Evolutionary conservation across 495 filamentous ascomycete genomes (phyloP).

Genomic region (Penicillium subrubescens): DNA sequence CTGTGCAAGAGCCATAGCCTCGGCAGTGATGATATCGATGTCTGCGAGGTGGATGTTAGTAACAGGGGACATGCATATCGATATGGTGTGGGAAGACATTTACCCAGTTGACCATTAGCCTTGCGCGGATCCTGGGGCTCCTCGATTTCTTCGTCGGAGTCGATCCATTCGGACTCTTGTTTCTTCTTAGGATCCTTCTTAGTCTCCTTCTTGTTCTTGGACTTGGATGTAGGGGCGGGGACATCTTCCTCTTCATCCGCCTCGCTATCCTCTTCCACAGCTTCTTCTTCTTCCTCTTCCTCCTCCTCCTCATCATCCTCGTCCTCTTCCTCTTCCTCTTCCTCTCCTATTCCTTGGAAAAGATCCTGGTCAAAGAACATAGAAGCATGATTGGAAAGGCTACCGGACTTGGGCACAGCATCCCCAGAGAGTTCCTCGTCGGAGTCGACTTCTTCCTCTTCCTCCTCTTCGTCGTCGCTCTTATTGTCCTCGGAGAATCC

Average conservation of each 20-base stretch:
- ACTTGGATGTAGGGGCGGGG: constrained; percentile 13
- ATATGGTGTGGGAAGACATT: constrained; percentile 21
- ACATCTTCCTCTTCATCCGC: constrained; percentile 22
- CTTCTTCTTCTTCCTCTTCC: constrained; percentile 23
- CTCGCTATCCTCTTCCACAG: constrained; percentile 20
- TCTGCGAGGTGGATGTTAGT: constrained; percentile 55
- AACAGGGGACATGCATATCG: background rate
- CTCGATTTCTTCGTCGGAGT: constrained; percentile 63
- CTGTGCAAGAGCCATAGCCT: constrained; percentile 98
- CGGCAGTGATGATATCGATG: constrained; percentile 97
- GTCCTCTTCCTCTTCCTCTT: constrained; percentile 47
- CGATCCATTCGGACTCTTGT: constrained; percentile 58
- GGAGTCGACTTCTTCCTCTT: constrained; percentile 42
- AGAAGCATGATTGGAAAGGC: constrained; percentile 78
- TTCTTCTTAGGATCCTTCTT: constrained; percentile 53
- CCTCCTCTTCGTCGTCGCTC: constrained; percentile 52
- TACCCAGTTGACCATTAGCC: constrained; percentile 70
- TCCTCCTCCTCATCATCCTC: constrained; percentile 48
- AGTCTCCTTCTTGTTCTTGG: constrained; percentile 28
- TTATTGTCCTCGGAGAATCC: constrained; percentile 77
- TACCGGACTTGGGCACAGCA: constrained; percentile 43
- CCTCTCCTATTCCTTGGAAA: constrained; percentile 75
- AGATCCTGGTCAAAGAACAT: constrained; percentile 95
- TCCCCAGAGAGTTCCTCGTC: constrained; percentile 58
- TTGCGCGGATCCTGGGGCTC: constrained; percentile 66